Evolutionary conservation across 2,329 filamentous ascomycete genomes (phyloP), one percentile per base, ranked within the genome.

Genomic region (Setomelanomma holmii): DNA sequence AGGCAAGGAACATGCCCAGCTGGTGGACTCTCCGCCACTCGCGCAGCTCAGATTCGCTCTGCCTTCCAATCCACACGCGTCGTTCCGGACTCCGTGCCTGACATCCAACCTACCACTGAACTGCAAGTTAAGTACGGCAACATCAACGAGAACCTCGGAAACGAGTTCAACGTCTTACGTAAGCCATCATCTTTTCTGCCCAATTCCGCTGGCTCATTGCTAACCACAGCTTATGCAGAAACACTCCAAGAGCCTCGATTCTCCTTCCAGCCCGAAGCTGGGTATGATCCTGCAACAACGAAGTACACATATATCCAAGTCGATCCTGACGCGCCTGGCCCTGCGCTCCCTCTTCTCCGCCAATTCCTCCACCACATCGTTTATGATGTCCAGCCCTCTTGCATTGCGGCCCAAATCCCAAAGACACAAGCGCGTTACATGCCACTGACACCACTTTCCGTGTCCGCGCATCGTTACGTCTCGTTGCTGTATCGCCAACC

Each of bases 241-340:
- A 44, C 41, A 6, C 45, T 36, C n/a, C 5, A 20, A 4, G 20
- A 40, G 19, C 41, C 41, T 10, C 30, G 7, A 20, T 3, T 33
- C 17, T 35, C 5, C 12, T 47, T 23, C 30, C 14, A 38, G n/a
- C 44, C 44, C 1, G 44, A 47, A 39, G 12, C n/a, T 7, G 17
- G 16, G 8, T 22, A 21, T 16, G 44, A 47, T 22, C 44, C 44
- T 4, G 5, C 44, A 2, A 40, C 44, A 33, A 47, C 44, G 4
- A 47, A 47, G 27, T 47, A 47, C 44, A 47, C 44, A 23, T 47
- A 47, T 35, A 47, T 47, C n/a, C 48, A 45, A 45, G 23, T 45
- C 34, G 40, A 50, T 20, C 40, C 47, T 23, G 47, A 50, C 19
- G 47, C 40, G 40, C 40, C 47, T 3, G 40, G 47, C n/a, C 47